Evolutionary conservation across 805 yeast species (phyloP).

Genomic region (Ogataea paraovalis): DNA sequence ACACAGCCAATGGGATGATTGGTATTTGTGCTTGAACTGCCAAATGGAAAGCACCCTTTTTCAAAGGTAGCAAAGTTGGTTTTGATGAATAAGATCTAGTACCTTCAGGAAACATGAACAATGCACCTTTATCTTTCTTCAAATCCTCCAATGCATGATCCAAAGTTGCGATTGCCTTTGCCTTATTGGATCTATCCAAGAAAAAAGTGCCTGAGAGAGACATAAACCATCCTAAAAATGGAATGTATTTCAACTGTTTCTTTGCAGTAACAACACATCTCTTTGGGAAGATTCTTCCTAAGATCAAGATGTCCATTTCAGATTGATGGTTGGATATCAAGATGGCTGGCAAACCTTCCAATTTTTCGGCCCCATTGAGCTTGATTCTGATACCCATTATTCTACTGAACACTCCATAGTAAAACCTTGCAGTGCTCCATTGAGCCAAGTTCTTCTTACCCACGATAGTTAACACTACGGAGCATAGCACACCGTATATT

Average conservation of each 20-base stretch:
- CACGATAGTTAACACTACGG: slow-evolving; percentile 56
- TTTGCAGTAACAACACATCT: slow-evolving; percentile 93
- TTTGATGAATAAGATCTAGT: slow-evolving; percentile 77
- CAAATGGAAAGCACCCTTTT: slow-evolving; percentile 96
- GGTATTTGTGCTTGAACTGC: slow-evolving; percentile 93
- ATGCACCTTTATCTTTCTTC: slow-evolving; percentile 60
- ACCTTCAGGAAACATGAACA: slow-evolving; percentile 96
- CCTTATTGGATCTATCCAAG: slow-evolving; percentile 75
- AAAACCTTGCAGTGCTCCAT: slow-evolving; percentile 84
- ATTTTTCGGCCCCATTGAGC: slow-evolving; percentile 60
- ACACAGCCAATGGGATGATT: slow-evolving; percentile 80
- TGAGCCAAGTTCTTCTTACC: slow-evolving; percentile 83
- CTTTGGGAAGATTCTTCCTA: slow-evolving; percentile 82
- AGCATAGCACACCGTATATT: slow-evolving; percentile 72
- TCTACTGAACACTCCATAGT: slow-evolving; percentile 56
- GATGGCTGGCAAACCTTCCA: slow-evolving; percentile 67
- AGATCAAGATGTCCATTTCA: slow-evolving; percentile 73
- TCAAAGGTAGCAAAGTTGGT: slow-evolving; percentile 78
- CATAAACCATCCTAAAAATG: slow-evolving; percentile 98
- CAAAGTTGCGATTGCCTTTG: slow-evolving; percentile 71
- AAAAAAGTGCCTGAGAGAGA: slow-evolving; percentile 84
- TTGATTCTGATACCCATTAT: slow-evolving; percentile 67
- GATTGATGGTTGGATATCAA: slow-evolving; percentile 88
- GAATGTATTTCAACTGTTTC: slow-evolving; percentile 74
- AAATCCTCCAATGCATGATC: slow-evolving; percentile 62